Percentiles rank a stretch among this genome's conserved stretches.
Conservation (phyloP, 192 early-diverging fungal genomes). For the Helicostylum pulchrum region DNA sequence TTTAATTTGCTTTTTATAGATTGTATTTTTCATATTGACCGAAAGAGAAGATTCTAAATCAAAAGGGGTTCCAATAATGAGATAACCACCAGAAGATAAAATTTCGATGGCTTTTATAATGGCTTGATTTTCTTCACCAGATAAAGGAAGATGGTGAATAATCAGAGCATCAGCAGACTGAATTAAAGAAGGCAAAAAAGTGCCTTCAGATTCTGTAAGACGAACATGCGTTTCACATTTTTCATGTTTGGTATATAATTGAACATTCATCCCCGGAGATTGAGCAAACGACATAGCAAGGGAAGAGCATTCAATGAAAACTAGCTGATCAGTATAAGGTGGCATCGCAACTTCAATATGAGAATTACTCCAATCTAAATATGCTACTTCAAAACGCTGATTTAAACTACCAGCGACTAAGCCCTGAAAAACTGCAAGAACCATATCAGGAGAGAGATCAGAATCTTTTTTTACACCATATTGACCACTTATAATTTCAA, state of each 20-base stretch:
- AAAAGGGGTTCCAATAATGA: neutral
- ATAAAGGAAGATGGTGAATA: neutral
- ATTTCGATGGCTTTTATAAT: neutral
- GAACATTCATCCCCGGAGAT: neutral
- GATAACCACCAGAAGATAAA: neutral
- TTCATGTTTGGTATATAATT: conserved; percentile 29
- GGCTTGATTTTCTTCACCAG: neutral
- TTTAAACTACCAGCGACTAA: neutral
- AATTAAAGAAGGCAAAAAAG: conserved; percentile 29
- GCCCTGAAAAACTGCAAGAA: conserved; percentile 6
- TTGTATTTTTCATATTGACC: neutral
- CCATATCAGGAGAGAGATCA: conserved; percentile 18
- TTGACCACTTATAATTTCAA: conserved; percentile 42
- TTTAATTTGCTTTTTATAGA: neutral
- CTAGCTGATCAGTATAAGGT: neutral
- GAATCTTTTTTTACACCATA: conserved; percentile 31
- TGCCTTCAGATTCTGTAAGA: conserved; percentile 7
- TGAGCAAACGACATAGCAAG: neutral
- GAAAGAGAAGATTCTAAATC: neutral
- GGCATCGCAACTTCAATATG: neutral
- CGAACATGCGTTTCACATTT: conserved; percentile 24
- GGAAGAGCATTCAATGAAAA: conserved; percentile 17
- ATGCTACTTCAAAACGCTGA: conserved; percentile 23
- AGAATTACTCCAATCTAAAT: neutral
- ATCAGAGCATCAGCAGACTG: conserved; percentile 17